Conservation (phyloP, 257 asterid species). For the Solanum sitiens region DNA sequence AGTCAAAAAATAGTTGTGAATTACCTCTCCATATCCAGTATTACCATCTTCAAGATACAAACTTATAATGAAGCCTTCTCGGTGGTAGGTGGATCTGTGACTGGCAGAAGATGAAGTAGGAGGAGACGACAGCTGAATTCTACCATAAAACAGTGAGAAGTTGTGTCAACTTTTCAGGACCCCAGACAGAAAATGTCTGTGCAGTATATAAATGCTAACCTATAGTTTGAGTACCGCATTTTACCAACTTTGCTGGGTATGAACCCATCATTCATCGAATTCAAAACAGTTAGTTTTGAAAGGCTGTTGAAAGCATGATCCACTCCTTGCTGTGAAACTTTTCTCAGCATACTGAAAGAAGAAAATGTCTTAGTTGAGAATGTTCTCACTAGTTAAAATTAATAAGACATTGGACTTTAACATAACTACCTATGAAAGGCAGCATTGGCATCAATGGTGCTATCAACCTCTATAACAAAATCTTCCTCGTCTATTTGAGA, state of each 20-base stretch:
- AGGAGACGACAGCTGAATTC: slow-evolving; percentile 79
- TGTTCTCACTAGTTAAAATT: background rate
- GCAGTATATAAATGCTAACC: slow-evolving; percentile 35
- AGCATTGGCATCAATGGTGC: slow-evolving; percentile 69
- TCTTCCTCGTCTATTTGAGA: slow-evolving; percentile 62
- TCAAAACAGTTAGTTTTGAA: slow-evolving; percentile 35
- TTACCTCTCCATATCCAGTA: slow-evolving; percentile 88
- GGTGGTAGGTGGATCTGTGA: slow-evolving; percentile 27
- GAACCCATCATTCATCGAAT: slow-evolving; percentile 18
- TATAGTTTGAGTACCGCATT: slow-evolving; percentile 63
- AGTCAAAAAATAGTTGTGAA: background rate
- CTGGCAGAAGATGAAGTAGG: slow-evolving; percentile 65
- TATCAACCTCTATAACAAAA: slow-evolving; percentile 81
- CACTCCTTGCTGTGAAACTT: slow-evolving; percentile 51
- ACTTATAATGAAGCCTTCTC: slow-evolving; percentile 80
- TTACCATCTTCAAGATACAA: slow-evolving; percentile 75
- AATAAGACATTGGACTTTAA: background rate
- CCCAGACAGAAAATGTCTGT: background rate
- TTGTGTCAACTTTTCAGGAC: background rate
- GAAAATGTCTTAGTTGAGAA: slow-evolving; percentile 12
- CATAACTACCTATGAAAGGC: slow-evolving; percentile 58
- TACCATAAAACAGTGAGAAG: slow-evolving; percentile 15
- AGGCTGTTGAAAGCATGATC: slow-evolving; percentile 51
- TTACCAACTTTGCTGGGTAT: slow-evolving; percentile 35
- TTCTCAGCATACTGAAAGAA: slow-evolving; percentile 55